These are phyloP conservation scores for Chaetomiaceae sp. DNA, from an alignment of 2,329 filamentous ascomycete genomes.

Conservation along the genomic window DNA sequence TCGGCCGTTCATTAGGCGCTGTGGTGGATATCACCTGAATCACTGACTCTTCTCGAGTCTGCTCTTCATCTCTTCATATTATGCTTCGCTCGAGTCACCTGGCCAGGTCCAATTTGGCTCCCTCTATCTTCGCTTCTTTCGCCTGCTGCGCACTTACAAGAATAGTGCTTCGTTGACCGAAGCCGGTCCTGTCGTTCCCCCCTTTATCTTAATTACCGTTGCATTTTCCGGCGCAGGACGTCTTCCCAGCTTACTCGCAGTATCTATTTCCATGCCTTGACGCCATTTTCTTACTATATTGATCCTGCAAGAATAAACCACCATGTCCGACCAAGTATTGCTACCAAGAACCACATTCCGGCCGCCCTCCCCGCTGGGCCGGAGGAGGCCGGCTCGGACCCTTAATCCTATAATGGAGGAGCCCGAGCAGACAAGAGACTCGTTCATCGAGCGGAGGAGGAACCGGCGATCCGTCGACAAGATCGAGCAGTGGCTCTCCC, in stretches of 20 bases:
- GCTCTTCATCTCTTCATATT: slow-evolving; percentile 22
- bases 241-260: slow-evolving; percentile 26
- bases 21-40: slow-evolving; percentile 19
- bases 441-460: slow-evolving; percentile 28
- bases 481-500: slow-evolving; percentile 56
- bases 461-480: slow-evolving; percentile 42
- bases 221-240: slow-evolving; percentile 32
- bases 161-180: slow-evolving; percentile 43
- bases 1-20: slow-evolving; percentile 23
- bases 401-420: slow-evolving; percentile 67
- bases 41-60: slow-evolving; percentile 7
- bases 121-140: slow-evolving; percentile 31
- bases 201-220: slow-evolving; percentile 29
- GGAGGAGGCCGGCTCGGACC: slow-evolving; percentile 43
- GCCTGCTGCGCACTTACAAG: slow-evolving; percentile 30
- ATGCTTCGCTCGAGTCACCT: slow-evolving; percentile 24
- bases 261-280: slow-evolving; percentile 29
- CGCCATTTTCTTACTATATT: slow-evolving; percentile 17
- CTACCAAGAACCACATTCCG: slow-evolving; percentile 41
- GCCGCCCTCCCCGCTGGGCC: slow-evolving; percentile 51
- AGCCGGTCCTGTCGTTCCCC: slow-evolving; percentile 39
- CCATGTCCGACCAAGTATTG: slow-evolving; percentile 45
- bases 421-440: slow-evolving; percentile 32
- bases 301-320: slow-evolving; percentile 35
- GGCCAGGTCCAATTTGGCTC: slow-evolving; percentile 27